Percentiles rank a stretch among this genome's conserved stretches.
Evolutionary conservation across 371 early-diverging fungal genomes (phyloP).

Genomic region (Mortierella sp.): DNA sequence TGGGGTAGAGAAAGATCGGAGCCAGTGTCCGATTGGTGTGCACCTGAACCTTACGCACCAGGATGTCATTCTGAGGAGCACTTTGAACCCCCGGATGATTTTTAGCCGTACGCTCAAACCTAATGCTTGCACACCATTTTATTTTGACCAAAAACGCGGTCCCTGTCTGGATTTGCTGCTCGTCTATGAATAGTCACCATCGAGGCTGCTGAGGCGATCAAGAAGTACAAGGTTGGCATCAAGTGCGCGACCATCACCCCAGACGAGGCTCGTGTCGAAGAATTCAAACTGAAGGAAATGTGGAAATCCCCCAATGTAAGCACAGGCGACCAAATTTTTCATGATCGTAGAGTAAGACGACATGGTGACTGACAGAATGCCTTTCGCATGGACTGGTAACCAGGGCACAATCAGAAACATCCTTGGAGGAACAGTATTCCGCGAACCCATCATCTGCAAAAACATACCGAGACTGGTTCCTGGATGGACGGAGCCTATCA

Average conservation of each 20-base stretch:
- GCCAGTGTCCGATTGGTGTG: neutral
- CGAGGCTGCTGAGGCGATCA: constrained; percentile 94
- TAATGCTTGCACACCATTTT: too few relatives aligned
- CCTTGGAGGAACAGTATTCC: constrained; percentile 94
- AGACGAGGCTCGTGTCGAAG: constrained; percentile 91
- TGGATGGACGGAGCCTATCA: constrained; percentile 93
- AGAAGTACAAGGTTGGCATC: constrained; percentile 94
- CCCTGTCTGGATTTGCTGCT: constrained; percentile 1
- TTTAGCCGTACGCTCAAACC: too few relatives aligned
- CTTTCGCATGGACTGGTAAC: neutral
- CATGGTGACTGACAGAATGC: neutral
- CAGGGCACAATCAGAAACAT: constrained; percentile 91
- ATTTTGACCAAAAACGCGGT: neutral
- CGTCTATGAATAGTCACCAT: constrained; percentile 70
- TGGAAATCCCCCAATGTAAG: constrained; percentile 92
- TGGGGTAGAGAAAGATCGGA: neutral
- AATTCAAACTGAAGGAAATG: constrained; percentile 94
- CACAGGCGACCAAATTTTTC: neutral
- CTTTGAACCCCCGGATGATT: too few relatives aligned
- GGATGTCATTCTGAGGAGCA: too few relatives aligned
- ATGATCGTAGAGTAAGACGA: neutral
- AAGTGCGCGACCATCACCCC: constrained; percentile 98
- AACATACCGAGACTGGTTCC: constrained; percentile 92
- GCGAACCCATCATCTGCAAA: constrained; percentile 91
- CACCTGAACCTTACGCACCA: too few relatives aligned